Evolutionary conservation across 225 moss, liverwort and hornwort species (phyloP).

Genomic region (Asterella californica): DNA sequence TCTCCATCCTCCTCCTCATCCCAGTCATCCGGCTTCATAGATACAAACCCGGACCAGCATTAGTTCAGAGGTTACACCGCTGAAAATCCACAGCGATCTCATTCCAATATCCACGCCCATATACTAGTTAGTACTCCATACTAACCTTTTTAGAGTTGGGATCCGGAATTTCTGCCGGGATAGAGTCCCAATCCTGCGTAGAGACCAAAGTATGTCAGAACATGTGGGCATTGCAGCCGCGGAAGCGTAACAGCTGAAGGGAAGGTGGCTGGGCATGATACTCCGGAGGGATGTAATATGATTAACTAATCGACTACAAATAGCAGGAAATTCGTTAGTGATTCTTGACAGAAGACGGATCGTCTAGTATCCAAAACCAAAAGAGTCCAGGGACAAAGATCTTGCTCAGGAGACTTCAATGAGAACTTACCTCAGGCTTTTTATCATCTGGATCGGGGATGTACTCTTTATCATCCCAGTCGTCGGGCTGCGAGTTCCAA

Average conservation of each 20-base stretch:
- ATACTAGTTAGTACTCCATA: neutral
- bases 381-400: too few relatives aligned
- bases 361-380: too few relatives aligned
- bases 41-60: conserved; percentile 2
- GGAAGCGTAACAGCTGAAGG: neutral
- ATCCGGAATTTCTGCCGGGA: conserved; percentile 37
- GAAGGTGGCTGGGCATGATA: neutral
- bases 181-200: conserved; percentile 38
- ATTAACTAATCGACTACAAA: too few relatives aligned
- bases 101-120: neutral
- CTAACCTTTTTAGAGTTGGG: conserved; percentile 44
- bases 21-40: conserved; percentile 45
- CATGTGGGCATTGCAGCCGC: neutral
- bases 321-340: too few relatives aligned
- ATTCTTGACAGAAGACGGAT: too few relatives aligned
- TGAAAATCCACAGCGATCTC: neutral
- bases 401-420: too few relatives aligned
- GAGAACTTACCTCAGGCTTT: conserved; percentile 31
- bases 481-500: conserved; percentile 33
- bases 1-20: conserved; percentile 58
- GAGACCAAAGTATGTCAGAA: neutral
- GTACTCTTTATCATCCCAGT: conserved; percentile 53
- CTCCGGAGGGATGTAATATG: too few relatives aligned
- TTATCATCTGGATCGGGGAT: conserved; percentile 41
- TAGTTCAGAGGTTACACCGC: neutral